Conservation (phyloP, 31 red algal species). For the Endocladia muricata region DNA sequence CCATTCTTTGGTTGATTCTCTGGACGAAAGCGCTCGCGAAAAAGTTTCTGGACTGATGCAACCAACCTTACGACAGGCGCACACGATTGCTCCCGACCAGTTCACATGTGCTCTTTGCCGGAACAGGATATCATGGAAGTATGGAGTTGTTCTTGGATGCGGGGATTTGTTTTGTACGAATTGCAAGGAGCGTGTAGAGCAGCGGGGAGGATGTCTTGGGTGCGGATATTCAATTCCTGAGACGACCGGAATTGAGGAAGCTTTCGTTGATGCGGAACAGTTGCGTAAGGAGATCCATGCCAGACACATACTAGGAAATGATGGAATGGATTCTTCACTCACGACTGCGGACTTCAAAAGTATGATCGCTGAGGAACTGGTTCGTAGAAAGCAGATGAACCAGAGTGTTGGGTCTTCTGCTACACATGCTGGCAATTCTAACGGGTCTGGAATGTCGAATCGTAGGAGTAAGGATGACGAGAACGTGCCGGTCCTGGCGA, state of each 20-base stretch:
- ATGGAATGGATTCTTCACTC: not conserved
- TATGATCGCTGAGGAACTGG: conserved; percentile 20
- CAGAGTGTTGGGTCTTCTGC: not conserved
- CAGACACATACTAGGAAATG: not conserved
- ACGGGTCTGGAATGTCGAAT: too few species aligned
- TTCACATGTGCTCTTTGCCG: conserved; percentile 20
- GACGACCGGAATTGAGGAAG: not conserved
- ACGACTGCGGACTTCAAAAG: not conserved
- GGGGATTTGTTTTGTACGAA: conserved; percentile 17
- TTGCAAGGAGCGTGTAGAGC: not conserved
- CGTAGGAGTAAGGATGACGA: not conserved
- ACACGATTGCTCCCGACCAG: not conserved
- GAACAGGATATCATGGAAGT: not conserved
- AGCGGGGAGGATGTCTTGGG: not conserved
- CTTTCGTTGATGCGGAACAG: conserved; percentile 6
- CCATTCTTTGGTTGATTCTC: conserved; percentile 26
- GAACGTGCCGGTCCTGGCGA: not conserved
- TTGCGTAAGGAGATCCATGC: conserved; percentile 45
- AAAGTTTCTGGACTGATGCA: not conserved
- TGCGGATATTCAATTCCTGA: not conserved
- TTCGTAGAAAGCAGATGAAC: not conserved
- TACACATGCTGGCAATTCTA: too few species aligned
- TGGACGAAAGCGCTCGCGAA: conserved; percentile 14
- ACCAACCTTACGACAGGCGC: not conserved
- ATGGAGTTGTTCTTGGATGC: conserved; percentile 14